Conservation (phyloP, 768 basidiomycete genomes). For the Trametes maxima region DNA sequence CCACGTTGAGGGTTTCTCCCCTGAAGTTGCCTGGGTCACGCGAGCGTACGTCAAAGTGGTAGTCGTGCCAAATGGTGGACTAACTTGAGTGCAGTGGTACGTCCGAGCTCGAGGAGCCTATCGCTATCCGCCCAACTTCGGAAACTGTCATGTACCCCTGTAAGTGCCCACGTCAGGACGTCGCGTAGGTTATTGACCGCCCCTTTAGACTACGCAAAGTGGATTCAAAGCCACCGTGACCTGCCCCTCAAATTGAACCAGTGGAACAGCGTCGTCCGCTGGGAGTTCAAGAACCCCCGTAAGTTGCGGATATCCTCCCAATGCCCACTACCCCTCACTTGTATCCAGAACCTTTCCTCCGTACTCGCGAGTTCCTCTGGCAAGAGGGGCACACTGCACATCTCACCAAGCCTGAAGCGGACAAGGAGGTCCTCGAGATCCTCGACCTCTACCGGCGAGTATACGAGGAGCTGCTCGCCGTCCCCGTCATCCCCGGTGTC, state of each 20-base stretch:
- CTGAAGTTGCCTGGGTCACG: constrained; percentile 99
- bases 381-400: constrained; percentile 99
- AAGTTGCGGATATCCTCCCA: constrained; percentile 30
- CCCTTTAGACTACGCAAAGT: constrained; percentile 89
- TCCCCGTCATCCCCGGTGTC: constrained; percentile 94
- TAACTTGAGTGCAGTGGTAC: constrained; percentile 58
- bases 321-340: neutral
- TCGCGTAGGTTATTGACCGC: neutral
- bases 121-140: constrained; percentile 97
- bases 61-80: neutral
- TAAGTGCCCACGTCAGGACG: constrained; percentile 40
- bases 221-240: constrained; percentile 97
- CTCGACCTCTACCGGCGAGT: constrained; percentile 95
- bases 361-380: constrained; percentile 99
- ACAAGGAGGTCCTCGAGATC: constrained; percentile 88
- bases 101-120: constrained; percentile 94
- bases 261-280: constrained; percentile 99
- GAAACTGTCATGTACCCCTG: constrained; percentile 99
- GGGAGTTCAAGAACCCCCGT: constrained; percentile 99
- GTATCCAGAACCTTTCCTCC: constrained; percentile 87
- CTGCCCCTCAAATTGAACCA: constrained; percentile 96
- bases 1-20: constrained; percentile 98
- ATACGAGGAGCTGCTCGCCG: constrained; percentile 95
- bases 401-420: constrained; percentile 87
- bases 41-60: constrained; percentile 66